phyloP scores from a whole-genome alignment of 768 basidiomycete genomes.

The Suillus plorans region DNA sequence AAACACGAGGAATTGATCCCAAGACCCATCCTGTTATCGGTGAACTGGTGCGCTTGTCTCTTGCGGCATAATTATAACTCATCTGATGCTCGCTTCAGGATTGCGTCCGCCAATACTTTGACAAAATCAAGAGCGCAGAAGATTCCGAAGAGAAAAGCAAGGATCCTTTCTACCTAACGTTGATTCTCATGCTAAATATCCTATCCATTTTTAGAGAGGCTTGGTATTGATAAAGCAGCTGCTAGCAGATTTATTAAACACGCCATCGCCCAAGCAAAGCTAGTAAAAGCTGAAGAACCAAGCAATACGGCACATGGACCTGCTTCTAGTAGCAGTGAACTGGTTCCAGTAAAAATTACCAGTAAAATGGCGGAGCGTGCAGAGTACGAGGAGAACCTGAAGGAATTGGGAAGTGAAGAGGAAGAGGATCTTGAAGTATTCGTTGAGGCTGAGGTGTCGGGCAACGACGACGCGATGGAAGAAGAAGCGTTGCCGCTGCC shows the following conservation, averaged over 20 bases:
- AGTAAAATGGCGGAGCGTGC: slow-evolving; percentile 73
- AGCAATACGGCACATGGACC: slow-evolving; percentile 5
- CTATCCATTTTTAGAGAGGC: slow-evolving; percentile 31
- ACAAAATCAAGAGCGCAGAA: slow-evolving; percentile 77
- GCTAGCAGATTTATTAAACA: slow-evolving; percentile 83
- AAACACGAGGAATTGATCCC: slow-evolving; percentile 76
- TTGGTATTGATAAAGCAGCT: slow-evolving; percentile 72
- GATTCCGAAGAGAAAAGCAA: slow-evolving; percentile 52
- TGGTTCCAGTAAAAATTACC: slow-evolving; percentile 57
- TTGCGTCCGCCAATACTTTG: slow-evolving; percentile 77
- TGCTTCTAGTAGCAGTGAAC: slow-evolving; percentile 22
- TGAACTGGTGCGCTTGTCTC: slow-evolving; percentile 42
- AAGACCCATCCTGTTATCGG: slow-evolving; percentile 71
- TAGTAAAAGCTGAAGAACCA: slow-evolving; percentile 34
- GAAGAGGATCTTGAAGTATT: slow-evolving; percentile 41
- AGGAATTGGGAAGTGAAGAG: slow-evolving; percentile 42
- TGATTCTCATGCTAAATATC: not conserved
- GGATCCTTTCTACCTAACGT: not conserved
- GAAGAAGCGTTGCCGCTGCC: slow-evolving; percentile 3
- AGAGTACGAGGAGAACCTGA: slow-evolving; percentile 57
- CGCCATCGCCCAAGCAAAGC: slow-evolving; percentile 66
- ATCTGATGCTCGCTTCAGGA: slow-evolving; percentile 42
- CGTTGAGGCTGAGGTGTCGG: slow-evolving; percentile 22
- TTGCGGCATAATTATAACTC: no score
- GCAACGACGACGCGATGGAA: slow-evolving; percentile 12